These are phyloP conservation scores for Fusarium nematophilum DNA, from an alignment of 2,329 filamentous ascomycete genomes.

Conservation along the genomic window DNA sequence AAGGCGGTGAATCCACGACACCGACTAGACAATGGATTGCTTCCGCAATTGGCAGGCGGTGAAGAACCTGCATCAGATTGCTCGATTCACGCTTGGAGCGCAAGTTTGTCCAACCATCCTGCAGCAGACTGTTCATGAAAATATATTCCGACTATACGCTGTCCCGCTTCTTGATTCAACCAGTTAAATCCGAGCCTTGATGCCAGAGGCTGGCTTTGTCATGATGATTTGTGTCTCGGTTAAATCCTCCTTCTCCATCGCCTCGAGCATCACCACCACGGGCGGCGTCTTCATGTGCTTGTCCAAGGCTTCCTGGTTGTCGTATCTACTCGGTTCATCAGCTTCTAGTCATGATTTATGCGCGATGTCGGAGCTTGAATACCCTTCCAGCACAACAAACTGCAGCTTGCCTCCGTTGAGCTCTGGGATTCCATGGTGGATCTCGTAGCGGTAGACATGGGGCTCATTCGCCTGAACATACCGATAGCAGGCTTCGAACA, in stretches of 20 bases:
- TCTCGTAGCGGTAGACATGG: conserved; percentile 40
- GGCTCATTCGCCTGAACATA: conserved; percentile 42
- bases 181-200: conserved; percentile 21
- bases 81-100: neutral
- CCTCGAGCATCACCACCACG: conserved; percentile 34
- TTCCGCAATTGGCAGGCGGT: conserved; percentile 39
- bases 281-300: conserved; percentile 35
- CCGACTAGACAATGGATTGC: neutral
- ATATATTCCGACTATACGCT: too few species aligned
- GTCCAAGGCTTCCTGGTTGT: conserved; percentile 38
- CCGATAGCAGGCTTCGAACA: conserved; percentile 36
- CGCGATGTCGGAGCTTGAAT: too few species aligned
- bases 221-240: conserved; percentile 32
- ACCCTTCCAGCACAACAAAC: conserved; percentile 44
- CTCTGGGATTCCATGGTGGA: conserved; percentile 40
- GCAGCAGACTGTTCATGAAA: too few species aligned
- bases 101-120: neutral
- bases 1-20: conserved; percentile 30
- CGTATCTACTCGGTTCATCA: too few species aligned
- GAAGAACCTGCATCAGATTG: conserved; percentile 3
- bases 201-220: conserved; percentile 25
- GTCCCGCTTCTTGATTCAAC: too few species aligned
- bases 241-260: conserved; percentile 32
- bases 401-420: conserved; percentile 38
- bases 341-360: too few species aligned